Conservation (phyloP, 1,284 basidiomycete genomes). For the Ceratobasidium sp. region DNA sequence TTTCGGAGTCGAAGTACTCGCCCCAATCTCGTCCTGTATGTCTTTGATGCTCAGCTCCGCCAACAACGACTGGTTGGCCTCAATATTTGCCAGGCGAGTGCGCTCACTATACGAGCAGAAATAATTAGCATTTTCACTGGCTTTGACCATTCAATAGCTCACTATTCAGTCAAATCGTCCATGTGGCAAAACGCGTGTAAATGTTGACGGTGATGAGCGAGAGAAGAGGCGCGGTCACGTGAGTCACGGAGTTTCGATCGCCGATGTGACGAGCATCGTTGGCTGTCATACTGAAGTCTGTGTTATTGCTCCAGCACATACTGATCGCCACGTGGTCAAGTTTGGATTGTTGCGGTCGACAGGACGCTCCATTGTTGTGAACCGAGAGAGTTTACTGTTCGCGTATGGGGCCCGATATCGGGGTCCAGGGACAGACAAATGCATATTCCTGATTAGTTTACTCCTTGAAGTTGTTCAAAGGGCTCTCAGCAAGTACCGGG, state of each 20-base stretch:
- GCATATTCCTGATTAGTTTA: too few relatives aligned
- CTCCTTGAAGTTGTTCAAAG: too few relatives aligned
- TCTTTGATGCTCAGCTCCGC: constrained; percentile 71
- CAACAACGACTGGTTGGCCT: constrained; percentile 73
- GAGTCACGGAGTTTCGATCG: not conserved
- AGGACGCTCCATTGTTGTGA: too few relatives aligned
- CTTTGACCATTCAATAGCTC: not conserved
- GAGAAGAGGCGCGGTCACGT: not conserved
- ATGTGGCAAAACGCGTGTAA: not conserved
- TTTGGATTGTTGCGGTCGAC: too few relatives aligned
- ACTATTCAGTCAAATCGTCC: constrained; percentile 37
- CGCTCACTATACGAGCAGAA: constrained; percentile 60
- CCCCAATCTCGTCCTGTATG: constrained; percentile 59
- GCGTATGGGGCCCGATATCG: too few relatives aligned
- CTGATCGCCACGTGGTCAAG: too few relatives aligned
- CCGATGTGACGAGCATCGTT: constrained; percentile 3
- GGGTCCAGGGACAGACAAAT: too few relatives aligned
- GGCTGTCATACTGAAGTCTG: too few relatives aligned
- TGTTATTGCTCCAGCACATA: too few relatives aligned
- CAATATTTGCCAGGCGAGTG: constrained; percentile 78
- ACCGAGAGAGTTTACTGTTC: too few relatives aligned
- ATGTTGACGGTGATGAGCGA: not conserved
- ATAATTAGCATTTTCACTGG: not conserved
- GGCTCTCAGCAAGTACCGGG: too few relatives aligned
- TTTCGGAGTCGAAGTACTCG: constrained; percentile 42